These are phyloP conservation scores for Spathaspora arborariae DNA, from an alignment of 805 yeast species.

Conservation along the genomic window DNA sequence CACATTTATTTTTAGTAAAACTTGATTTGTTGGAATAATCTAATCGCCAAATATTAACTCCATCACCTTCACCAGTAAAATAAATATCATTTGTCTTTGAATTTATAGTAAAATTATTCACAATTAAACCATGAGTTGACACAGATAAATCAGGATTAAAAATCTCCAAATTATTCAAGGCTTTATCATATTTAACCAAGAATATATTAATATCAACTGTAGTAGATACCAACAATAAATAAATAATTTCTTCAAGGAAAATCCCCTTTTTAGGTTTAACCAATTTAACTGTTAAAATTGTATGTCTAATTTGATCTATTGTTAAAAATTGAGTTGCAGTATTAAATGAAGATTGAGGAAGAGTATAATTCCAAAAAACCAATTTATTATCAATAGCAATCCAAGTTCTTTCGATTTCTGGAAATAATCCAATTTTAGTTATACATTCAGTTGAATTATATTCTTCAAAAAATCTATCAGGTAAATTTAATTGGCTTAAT, in stretches of 20 bases:
- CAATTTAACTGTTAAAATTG: conserved; percentile 70
- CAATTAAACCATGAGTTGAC: conserved; percentile 73
- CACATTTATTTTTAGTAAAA: conserved; percentile 82
- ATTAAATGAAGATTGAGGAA: conserved; percentile 46
- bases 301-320: conserved; percentile 76
- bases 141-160: conserved; percentile 82
- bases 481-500: conserved; percentile 63
- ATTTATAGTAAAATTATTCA: conserved; percentile 56
- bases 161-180: conserved; percentile 52
- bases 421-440: conserved; percentile 78
- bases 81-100: conserved; percentile 73
- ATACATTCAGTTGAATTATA: conserved; percentile 61
- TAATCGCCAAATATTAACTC: conserved; percentile 80
- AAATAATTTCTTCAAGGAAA: conserved; percentile 73
- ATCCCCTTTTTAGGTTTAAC: conserved; percentile 80
- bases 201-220: conserved; percentile 72
- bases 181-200: conserved; percentile 57
- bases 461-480: conserved; percentile 76
- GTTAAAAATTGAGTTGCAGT: conserved; percentile 58
- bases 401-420: conserved; percentile 83
- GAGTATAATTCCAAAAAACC: conserved; percentile 78
- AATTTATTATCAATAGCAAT: conserved; percentile 76
- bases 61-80: conserved; percentile 78
- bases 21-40: conserved; percentile 78
- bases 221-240: conserved; percentile 74